Evolutionary conservation across 208 protist species (phyloP).

Genomic region (Jaenimonas drosophilae): DNA sequence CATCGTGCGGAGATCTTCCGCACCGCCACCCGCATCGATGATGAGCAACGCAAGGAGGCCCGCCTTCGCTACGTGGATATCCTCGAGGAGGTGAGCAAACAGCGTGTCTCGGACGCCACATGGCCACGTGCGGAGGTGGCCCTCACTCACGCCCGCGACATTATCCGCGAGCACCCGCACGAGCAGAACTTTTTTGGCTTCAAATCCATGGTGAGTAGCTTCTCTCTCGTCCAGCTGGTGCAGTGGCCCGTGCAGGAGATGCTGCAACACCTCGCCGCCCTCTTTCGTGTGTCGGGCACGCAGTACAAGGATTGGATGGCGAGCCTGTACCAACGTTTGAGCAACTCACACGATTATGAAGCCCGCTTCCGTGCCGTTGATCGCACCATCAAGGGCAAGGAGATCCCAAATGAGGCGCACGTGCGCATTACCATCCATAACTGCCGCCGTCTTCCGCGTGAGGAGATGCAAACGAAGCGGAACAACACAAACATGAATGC

Average conservation of each 20-base stretch:
- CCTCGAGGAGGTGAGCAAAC: conserved; percentile 17
- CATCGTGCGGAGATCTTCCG: conserved; percentile 31
- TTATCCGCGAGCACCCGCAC: conserved; percentile 15
- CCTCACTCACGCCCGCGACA: conserved; percentile 17
- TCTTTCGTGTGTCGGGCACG: conserved; percentile 24
- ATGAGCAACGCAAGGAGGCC: conserved; percentile 15
- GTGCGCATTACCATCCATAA: conserved; percentile 37
- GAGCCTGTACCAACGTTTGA: conserved; percentile 23
- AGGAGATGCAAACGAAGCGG: neutral
- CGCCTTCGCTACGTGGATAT: conserved; percentile 34
- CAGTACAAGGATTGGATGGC: conserved; percentile 36
- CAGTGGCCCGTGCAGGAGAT: conserved; percentile 48
- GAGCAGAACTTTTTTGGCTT: conserved; percentile 16
- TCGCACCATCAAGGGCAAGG: conserved; percentile 20
- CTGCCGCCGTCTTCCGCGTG: conserved; percentile 27
- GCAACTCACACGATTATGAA: conserved; percentile 52
- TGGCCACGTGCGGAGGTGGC: conserved; percentile 17
- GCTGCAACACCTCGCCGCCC: conserved; percentile 28
- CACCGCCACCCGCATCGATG: conserved; percentile 19
- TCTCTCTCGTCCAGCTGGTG: conserved; percentile 28
- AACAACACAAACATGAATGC: too few species aligned
- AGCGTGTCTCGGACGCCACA: conserved; percentile 13
- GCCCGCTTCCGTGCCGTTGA: conserved; percentile 54
- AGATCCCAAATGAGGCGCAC: conserved; percentile 11
- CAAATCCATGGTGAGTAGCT: conserved; percentile 9